Base-by-base conservation (phyloP, 345 rosid genomes). In the Carallia pectinifolia region DNA sequence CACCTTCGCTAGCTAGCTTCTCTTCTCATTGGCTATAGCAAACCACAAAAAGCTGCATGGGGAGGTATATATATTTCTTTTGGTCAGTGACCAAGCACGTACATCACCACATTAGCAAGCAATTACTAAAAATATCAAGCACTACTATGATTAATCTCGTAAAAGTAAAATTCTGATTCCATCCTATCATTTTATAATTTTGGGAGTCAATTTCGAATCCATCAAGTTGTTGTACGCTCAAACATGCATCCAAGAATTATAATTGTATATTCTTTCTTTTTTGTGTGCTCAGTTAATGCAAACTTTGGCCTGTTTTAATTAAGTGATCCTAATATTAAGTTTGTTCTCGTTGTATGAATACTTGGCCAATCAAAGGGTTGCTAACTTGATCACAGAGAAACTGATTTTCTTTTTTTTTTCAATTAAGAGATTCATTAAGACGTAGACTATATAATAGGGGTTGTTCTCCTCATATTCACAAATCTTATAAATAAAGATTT, bases 141-240 rank as follows among this genome's bases (percentile, higher is more conserved):
- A 23, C 9, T 55, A 6, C 31, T 19, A 39, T 8, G 27, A 38
- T 40, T 52, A 17, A 44, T 4, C 38, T 48, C 17, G 48, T 31
- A 23, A 65, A 65, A 31, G 68, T 65, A 33, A 65, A 61, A 50
- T 58, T 30, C 39, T 1, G 69, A 76, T 76, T 65, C 83, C 74
- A 4, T 4, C 27, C 72, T 67, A 72, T 27, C 56, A 29, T 59
- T 31, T 44, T 55, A 47, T 61, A 44, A 19, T 30, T 58, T 33
- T 15, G 5, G 27, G 40, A 70, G 78, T 76, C 84, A 77, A 77
- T 74, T 61, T 37, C 61, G 74, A 56, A 67, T 74, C 62, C 81
- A 67, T 54, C 69, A 44, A 44, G 64, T 36, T 70, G 76, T 59
- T 68, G 58, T 47, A 60, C 53, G 39, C 29, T 62, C 62, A 54